Evolutionary conservation across 2,329 filamentous ascomycete genomes (phyloP).

Genomic region (Sporothrix pseudoabietina): DNA sequence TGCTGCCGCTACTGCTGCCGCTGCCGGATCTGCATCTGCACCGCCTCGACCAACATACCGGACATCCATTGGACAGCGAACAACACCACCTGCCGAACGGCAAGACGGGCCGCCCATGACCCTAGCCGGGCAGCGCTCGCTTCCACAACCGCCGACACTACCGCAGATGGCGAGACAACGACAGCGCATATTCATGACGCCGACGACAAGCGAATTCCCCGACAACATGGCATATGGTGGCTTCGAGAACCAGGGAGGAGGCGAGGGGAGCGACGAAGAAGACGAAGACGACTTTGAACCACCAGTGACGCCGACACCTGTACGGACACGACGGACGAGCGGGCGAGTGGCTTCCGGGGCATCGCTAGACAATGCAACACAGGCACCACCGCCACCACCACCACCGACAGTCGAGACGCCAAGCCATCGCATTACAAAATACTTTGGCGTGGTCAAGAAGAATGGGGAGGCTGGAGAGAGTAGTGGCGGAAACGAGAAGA

Average conservation of each 20-base stretch:
- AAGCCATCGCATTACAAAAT: conserved; percentile 31
- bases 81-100: conserved; percentile 33
- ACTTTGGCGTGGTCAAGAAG: conserved; percentile 29
- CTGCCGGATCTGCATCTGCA: not conserved
- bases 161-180: conserved; percentile 1
- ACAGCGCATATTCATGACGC: conserved; percentile 31
- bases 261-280: not conserved
- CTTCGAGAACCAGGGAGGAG: not conserved
- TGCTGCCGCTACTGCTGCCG: not conserved
- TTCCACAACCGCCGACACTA: conserved; percentile 18
- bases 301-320: conserved; percentile 27
- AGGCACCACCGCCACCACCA: not conserved
- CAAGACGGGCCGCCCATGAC: not conserved
- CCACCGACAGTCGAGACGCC: not conserved
- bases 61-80: conserved; percentile 32
- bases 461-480: not conserved
- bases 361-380: not conserved
- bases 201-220: not conserved
- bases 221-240: not conserved
- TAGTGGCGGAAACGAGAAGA: not conserved
- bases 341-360: not conserved
- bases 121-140: not conserved
- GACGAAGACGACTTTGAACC: conserved; percentile 17
- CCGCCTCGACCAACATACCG: conserved; percentile 27
- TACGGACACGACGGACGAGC: not conserved